Evolutionary conservation across 2,329 filamentous ascomycete species (phyloP).

Genomic region (Coniosporium tulheliwenetii): DNA sequence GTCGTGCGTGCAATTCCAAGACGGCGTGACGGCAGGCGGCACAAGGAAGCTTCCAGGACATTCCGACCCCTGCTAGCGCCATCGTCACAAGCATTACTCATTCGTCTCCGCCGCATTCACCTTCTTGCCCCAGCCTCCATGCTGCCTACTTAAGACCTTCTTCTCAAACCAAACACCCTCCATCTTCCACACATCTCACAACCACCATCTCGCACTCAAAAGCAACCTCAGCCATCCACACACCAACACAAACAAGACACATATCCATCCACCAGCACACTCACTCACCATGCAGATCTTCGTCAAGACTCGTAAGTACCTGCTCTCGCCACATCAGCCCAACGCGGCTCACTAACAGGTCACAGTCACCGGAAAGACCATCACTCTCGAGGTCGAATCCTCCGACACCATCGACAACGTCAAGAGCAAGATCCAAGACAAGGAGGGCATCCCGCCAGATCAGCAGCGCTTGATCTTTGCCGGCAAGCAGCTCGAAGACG

Average conservation of each 20-base stretch:
- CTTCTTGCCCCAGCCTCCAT: slow-evolving; percentile 5
- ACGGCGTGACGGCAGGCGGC: too few relatives aligned
- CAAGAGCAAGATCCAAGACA: slow-evolving; percentile 94
- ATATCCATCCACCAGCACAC: too few relatives aligned
- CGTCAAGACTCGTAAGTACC: background rate
- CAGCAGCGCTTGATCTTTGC: slow-evolving; percentile 95
- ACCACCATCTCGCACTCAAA: too few relatives aligned
- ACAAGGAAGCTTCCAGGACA: too few relatives aligned
- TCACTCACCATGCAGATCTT: background rate
- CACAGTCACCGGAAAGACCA: slow-evolving; percentile 69
- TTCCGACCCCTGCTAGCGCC: too few relatives aligned
- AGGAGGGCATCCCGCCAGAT: slow-evolving; percentile 91
- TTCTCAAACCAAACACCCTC: slow-evolving; percentile 1
- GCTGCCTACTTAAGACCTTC: background rate
- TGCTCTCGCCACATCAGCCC: slow-evolving; percentile 1
- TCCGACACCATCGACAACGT: slow-evolving; percentile 98
- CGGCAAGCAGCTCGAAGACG: slow-evolving; percentile 91
- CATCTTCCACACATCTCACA: too few relatives aligned
- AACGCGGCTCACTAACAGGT: slow-evolving; percentile 3
- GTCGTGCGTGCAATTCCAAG: too few relatives aligned
- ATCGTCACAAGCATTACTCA: too few relatives aligned
- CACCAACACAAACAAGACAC: too few relatives aligned
- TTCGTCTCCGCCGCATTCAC: slow-evolving; percentile 6
- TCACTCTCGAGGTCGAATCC: slow-evolving; percentile 58
- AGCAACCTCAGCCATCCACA: too few relatives aligned